Evolutionary conservation across 192 early-diverging fungal species (phyloP).

Genomic region (Podochytrium sp.): DNA sequence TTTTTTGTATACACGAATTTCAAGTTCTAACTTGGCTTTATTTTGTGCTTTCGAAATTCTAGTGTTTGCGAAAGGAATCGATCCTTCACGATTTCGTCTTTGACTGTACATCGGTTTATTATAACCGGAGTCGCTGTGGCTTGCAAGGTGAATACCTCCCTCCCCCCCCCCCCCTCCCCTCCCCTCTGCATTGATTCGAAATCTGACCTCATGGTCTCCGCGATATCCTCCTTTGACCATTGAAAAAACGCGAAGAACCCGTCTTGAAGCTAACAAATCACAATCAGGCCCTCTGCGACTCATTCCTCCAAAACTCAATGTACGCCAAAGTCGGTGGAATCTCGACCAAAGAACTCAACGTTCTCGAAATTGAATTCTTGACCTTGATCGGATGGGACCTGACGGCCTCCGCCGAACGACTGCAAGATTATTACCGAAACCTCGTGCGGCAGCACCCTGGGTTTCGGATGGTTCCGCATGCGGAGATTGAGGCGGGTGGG

Average conservation of each 20-base stretch:
- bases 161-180: neutral
- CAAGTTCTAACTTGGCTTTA: neutral
- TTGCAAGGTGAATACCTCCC: slow-evolving; percentile 23
- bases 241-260: no score
- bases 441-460: slow-evolving; percentile 72
- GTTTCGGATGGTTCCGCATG: slow-evolving; percentile 37
- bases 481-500: neutral
- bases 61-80: slow-evolving; percentile 67
- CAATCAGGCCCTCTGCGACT: slow-evolving; percentile 39
- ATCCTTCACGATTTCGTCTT: slow-evolving; percentile 88
- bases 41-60: neutral
- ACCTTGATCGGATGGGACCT: slow-evolving; percentile 91
- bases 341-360: slow-evolving; percentile 89
- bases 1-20: neutral
- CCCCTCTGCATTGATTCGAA: neutral
- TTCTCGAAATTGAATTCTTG: slow-evolving; percentile 83
- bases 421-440: slow-evolving; percentile 93
- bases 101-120: slow-evolving; percentile 78
- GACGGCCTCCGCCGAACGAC: slow-evolving; percentile 70
- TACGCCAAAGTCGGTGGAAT: slow-evolving; percentile 97
- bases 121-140: slow-evolving; percentile 36
- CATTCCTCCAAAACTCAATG: slow-evolving; percentile 71
- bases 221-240: no score
- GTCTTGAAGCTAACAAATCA: no score
- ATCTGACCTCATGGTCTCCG: no score